Base-by-base conservation (phyloP, 2,329 filamentous ascomycete genomes). In the Penicillium brevicompactum region DNA sequence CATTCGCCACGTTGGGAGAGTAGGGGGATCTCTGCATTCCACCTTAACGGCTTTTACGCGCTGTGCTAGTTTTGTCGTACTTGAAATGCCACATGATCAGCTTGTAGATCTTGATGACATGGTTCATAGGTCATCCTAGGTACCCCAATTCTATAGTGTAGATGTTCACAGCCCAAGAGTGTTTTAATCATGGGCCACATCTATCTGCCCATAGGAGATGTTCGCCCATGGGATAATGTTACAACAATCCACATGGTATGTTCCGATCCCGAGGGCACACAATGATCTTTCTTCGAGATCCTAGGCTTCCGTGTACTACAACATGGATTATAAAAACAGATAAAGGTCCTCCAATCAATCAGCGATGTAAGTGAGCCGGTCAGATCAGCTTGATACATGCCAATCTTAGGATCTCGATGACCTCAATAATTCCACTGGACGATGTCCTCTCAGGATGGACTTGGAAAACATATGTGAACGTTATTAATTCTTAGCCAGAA, bases 31-130 rank as follows among this genome's bases (percentile, higher is more conserved):
- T 56, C 53, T 56, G 34, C 55, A 55, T 59, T 61, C 40, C 61
- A 62, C 59, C 1, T 56, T 53, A 65, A 64, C 62, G 61, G 59
- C 40, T 56, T 53, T 38, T 38, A 45, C 51, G 53, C 22, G 44
- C 46, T 34, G 40, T 53, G 46, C 42, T 46, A 40, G 22, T 1
- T 27, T 24, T 53, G 38, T 47, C 44, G 21, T 16, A 47, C 38
- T 43, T 16, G 2, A 24, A 47, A 47, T 41, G 30, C 24, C 43
- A 47, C 50, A 41, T 47, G 43, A 52, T 32, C 34, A 27, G 3
- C 30, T 16, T 30, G 3, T 32, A 41, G 43, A 52, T 47, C 49
- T 27, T 22, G 31, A 16, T 3, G 14, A 46, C 13, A 31, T 42
- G 10, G 41, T 43, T 43, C 21, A 27, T 27, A 27, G 24, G 32